Evolutionary conservation across 2,329 filamentous ascomycete genomes (phyloP).

Genomic region (Penicillium freii): DNA sequence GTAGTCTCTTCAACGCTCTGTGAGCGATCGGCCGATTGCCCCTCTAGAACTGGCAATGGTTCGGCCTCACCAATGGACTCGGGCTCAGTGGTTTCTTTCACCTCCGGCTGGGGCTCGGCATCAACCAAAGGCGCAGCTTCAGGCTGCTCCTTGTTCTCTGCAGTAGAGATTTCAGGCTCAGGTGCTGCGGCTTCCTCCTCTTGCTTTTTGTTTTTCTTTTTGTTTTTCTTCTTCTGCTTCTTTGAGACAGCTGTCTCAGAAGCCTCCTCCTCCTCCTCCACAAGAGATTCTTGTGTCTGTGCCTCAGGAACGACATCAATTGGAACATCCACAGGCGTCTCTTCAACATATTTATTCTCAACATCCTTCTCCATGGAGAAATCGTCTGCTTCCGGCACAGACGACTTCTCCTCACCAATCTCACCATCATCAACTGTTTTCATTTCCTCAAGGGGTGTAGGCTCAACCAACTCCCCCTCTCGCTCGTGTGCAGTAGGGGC

Average conservation of each 20-base stretch:
- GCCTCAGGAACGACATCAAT: conserved; percentile 4
- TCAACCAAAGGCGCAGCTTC: conserved; percentile 5
- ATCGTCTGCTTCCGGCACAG: conserved; percentile 7
- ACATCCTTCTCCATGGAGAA: conserved; percentile 1
- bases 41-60: not conserved
- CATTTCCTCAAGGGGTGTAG: not conserved
- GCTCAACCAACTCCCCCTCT: conserved; percentile 7
- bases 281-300: not conserved
- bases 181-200: conserved; percentile 8
- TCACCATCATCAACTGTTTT: not conserved
- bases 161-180: conserved; percentile 3
- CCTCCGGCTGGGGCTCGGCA: conserved; percentile 3
- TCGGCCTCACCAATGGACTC: conserved; percentile 5
- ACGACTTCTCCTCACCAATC: not conserved
- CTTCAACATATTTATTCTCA: conserved; percentile 5
- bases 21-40: not conserved
- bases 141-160: conserved; percentile 20
- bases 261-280: conserved; percentile 12
- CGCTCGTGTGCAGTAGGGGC: not conserved
- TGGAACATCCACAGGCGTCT: conserved; percentile 6
- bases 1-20: conserved; percentile 2
- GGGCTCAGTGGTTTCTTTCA: conserved; percentile 3
- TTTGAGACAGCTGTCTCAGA: conserved; percentile 10
- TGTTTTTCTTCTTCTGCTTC: conserved; percentile 26
- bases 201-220: conserved; percentile 15